Percentiles rank a stretch among this genome's conserved stretches.
phyloP scores from a whole-genome alignment of 345 rosid species.

The Moricandia moricandioides region DNA sequence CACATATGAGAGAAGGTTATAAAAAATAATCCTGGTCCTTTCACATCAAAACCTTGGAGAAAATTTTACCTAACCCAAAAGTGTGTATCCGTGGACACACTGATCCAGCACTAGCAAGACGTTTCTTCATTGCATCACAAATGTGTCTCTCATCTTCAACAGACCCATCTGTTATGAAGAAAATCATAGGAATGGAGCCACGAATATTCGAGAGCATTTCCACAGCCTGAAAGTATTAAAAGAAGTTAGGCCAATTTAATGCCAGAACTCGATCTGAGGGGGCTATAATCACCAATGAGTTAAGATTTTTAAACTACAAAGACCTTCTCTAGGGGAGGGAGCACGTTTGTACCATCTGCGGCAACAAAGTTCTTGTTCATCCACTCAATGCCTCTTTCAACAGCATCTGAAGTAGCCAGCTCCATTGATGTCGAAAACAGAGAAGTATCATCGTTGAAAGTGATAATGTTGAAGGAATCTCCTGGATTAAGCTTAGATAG shows the following conservation, averaged over 20 bases:
- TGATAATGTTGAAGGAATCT: slow-evolving; percentile 84
- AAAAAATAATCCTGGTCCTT: not conserved
- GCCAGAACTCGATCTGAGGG: slow-evolving; percentile 4
- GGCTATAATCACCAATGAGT: not conserved
- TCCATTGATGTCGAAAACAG: slow-evolving; percentile 66
- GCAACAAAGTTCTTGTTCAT: slow-evolving; percentile 56
- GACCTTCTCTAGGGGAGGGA: slow-evolving; percentile 76
- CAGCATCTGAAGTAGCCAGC: slow-evolving; percentile 53
- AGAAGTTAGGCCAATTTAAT: not conserved
- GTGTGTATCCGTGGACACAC: slow-evolving; percentile 69
- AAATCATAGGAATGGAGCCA: slow-evolving; percentile 70
- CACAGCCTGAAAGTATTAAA: slow-evolving; percentile 66
- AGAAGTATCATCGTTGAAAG: slow-evolving; percentile 67
- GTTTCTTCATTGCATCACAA: slow-evolving; percentile 66
- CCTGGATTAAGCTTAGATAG: slow-evolving; percentile 56
- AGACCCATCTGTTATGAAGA: slow-evolving; percentile 89
- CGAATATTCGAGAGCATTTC: slow-evolving; percentile 64
- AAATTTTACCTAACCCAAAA: slow-evolving; percentile 73
- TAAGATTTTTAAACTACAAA: slow-evolving; percentile 10
- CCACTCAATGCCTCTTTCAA: slow-evolving; percentile 72
- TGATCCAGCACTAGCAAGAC: slow-evolving; percentile 45
- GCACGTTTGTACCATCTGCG: slow-evolving; percentile 68
- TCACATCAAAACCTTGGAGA: not conserved
- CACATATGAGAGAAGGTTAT: not conserved
- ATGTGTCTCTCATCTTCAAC: slow-evolving; percentile 89